Evolutionary conservation across 2,329 filamentous ascomycete species (phyloP), one percentile per base, ranked within the genome.

Genomic region (Xylariaceae sp.): DNA sequence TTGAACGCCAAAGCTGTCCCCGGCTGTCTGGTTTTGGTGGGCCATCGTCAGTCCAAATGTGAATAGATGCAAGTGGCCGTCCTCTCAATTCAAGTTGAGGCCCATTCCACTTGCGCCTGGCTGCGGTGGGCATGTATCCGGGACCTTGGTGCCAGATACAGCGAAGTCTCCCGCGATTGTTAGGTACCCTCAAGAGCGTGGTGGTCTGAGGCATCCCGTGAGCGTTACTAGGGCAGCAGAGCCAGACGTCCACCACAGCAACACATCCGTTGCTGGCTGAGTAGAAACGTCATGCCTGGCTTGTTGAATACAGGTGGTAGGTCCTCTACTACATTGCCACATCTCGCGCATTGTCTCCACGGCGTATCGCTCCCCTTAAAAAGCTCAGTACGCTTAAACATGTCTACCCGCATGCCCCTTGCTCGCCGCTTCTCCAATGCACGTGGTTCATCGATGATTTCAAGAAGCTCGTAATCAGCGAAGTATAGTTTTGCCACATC

Each of bases 401-500:
- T 63, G 49, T 80, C 77, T 4, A 80, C 62, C 40, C 72, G 68
- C 6, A 56, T 50, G 2, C 65, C 63, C 29, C 54, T 64, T 2
- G 60, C 58, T 43, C 59, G 64, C 43, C 65, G 64, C 16, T 57
- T 54, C 3, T 58, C 62, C 11, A 78, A 57, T 4, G 73, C 76
- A 15, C 67, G 66, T 12, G 64, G 63, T 44, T 82, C 78, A 39
- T 82, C 74, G 9, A 76, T 73, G 12, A 88, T 68, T 4, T 85
- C 84, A 9, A 93, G 69, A 59, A 87, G 76, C 37, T 72, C 72
- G 41, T 82, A 87, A 57, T 93, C 79, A 37, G 79, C 78, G 63
- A 89, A 85, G 64, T 86, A 87, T 37, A 95, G 71, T 45, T 74
- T 74, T 9, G 82, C 76, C 19, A 79, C 74, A 50, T 93, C 80